phyloP scores from a whole-genome alignment of 192 early-diverging fungal genomes.

The Backusella sp. region DNA sequence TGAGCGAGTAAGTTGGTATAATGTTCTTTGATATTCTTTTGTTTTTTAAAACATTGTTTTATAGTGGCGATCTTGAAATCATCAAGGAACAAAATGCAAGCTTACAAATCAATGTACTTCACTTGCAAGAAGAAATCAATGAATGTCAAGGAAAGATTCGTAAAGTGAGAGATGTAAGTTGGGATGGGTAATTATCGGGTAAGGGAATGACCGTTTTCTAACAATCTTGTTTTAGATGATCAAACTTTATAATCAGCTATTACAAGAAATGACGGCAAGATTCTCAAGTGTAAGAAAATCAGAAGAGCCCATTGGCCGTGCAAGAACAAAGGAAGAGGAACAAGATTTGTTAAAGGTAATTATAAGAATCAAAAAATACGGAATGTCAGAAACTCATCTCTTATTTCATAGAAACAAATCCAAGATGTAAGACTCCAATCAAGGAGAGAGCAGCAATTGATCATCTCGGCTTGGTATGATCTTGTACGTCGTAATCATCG shows the following conservation, averaged over 20 bases:
- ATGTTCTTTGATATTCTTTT: background rate
- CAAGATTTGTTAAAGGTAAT: conserved; percentile 35
- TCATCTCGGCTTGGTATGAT: conserved; percentile 82
- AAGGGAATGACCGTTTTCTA: background rate
- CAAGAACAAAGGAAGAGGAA: conserved; percentile 35
- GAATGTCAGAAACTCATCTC: too few relatives aligned
- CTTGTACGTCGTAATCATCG: conserved; percentile 39
- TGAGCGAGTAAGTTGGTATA: conserved; percentile 33
- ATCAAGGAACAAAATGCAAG: conserved; percentile 52
- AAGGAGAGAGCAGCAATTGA: conserved; percentile 75
- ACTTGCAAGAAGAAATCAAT: conserved; percentile 38
- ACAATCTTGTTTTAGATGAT: conserved; percentile 19
- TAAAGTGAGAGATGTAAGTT: conserved; percentile 34
- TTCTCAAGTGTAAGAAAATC: conserved; percentile 11
- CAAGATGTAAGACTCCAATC: conserved; percentile 69
- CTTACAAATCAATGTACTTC: conserved; percentile 44
- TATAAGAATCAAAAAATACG: background rate
- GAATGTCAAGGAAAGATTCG: conserved; percentile 29
- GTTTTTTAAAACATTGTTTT: background rate
- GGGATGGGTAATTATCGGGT: background rate
- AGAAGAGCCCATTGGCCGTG: conserved; percentile 21
- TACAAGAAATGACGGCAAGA: conserved; percentile 24
- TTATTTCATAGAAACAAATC: conserved; percentile 66
- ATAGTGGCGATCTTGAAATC: conserved; percentile 45
- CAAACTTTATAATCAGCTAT: conserved; percentile 31